These are phyloP conservation scores for Tetrahymena malaccensis DNA, from an alignment of 73 alveolate genomes.

Conservation along the genomic window DNA sequence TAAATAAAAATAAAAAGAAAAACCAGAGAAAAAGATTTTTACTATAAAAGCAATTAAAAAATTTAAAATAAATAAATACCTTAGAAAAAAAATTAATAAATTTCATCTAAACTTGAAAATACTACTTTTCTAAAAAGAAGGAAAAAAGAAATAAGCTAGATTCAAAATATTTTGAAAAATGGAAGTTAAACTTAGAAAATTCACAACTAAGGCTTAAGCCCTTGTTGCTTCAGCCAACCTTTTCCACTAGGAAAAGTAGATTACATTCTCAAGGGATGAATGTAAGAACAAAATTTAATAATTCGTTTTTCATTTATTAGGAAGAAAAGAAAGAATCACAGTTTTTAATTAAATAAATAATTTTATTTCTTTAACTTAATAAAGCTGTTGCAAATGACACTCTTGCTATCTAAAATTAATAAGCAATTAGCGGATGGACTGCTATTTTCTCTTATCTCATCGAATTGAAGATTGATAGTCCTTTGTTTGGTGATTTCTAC, in stretches of 20 bases:
- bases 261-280: not conserved
- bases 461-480: not conserved
- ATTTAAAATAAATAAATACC: not conserved
- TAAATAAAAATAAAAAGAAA: not conserved
- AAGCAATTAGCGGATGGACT: not conserved
- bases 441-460: not conserved
- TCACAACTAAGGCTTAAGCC: not conserved
- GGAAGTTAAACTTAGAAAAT: not conserved
- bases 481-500: not conserved
- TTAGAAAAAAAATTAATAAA: not conserved
- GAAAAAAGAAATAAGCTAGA: not conserved
- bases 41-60: not conserved
- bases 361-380: not conserved
- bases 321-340: not conserved
- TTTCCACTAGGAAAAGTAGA: not conserved
- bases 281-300: not conserved
- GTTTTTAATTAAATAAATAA: not conserved
- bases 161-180: not conserved
- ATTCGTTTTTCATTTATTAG: not conserved
- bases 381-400: not conserved
- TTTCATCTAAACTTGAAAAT: not conserved
- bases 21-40: not conserved
- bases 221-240: not conserved
- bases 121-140: not conserved
- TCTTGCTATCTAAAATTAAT: not conserved